Conservation (phyloP, 345 rosid species). For the Erysimum cheiranthoides region DNA sequence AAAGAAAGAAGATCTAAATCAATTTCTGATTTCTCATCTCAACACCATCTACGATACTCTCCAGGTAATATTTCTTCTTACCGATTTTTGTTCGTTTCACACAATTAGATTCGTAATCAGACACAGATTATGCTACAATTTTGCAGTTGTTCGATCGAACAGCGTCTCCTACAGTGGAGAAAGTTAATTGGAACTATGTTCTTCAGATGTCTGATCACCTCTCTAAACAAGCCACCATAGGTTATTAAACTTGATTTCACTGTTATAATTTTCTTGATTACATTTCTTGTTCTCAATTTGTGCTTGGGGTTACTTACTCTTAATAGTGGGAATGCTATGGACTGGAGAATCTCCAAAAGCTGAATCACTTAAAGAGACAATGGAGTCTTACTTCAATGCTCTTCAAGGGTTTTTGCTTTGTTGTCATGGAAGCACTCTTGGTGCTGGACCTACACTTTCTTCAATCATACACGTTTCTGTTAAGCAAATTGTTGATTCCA, state of each 20-base stretch:
- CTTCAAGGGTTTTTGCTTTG: constrained; percentile 84
- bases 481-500: constrained; percentile 79
- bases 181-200: constrained; percentile 74
- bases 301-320: constrained; percentile 3
- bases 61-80: constrained; percentile 53
- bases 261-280: constrained; percentile 16
- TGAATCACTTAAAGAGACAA: constrained; percentile 71
- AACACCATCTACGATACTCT: constrained; percentile 76
- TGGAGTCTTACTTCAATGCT: constrained; percentile 68
- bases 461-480: constrained; percentile 60
- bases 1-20: constrained; percentile 61
- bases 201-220: constrained; percentile 78
- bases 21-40: constrained; percentile 57
- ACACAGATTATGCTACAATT: not conserved
- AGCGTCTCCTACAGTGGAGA: constrained; percentile 56
- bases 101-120: constrained; percentile 3
- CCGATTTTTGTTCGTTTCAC: not conserved
- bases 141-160: constrained; percentile 61
- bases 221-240: constrained; percentile 87
- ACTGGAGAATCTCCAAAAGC: constrained; percentile 70
- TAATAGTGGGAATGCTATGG: constrained; percentile 93
- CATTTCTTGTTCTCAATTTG: not conserved
- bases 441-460: constrained; percentile 89
- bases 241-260: constrained; percentile 39
- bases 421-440: constrained; percentile 79